phyloP scores from a whole-genome alignment of 2,329 filamentous ascomycete species.

The Epichloe typhina region DNA sequence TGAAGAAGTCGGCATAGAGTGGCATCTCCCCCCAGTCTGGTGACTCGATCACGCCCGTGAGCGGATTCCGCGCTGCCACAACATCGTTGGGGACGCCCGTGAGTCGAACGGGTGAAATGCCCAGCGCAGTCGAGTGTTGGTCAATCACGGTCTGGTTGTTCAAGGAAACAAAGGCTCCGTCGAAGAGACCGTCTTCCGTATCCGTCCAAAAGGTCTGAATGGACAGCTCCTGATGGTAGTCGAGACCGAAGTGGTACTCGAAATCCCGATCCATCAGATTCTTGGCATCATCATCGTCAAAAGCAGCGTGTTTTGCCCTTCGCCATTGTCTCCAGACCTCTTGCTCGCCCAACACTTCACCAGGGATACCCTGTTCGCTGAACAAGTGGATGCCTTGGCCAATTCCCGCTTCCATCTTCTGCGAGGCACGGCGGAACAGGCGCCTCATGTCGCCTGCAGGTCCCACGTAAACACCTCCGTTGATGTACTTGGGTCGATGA shows the following conservation, averaged over 20 bases:
- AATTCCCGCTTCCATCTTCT: slow-evolving; percentile 7
- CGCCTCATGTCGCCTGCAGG: slow-evolving; percentile 9
- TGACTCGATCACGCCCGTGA: neutral
- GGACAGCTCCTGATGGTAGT: slow-evolving; percentile 14
- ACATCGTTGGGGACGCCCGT: slow-evolving; percentile 11
- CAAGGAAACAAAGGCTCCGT: slow-evolving; percentile 12
- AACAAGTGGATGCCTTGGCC: slow-evolving; percentile 4
- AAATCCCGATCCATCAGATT: slow-evolving; percentile 7
- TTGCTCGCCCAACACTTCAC: slow-evolving; percentile 13
- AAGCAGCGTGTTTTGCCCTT: neutral
- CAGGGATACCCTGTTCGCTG: slow-evolving; percentile 13
- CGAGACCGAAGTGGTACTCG: slow-evolving; percentile 15
- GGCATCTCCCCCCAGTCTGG: slow-evolving; percentile 10
- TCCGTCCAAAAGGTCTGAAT: slow-evolving; percentile 11
- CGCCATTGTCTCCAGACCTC: slow-evolving; percentile 21
- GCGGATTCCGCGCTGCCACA: slow-evolving; percentile 4
- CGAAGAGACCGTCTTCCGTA: slow-evolving; percentile 6
- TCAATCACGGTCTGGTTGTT: slow-evolving; percentile 10
- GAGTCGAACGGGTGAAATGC: slow-evolving; percentile 10
- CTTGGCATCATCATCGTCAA: neutral
- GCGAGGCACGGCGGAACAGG: slow-evolving; percentile 8
- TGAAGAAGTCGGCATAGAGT: slow-evolving; percentile 11
- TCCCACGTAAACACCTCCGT: slow-evolving; percentile 11
- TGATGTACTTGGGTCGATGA: slow-evolving; percentile 11
- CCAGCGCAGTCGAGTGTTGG: slow-evolving; percentile 7